Evolutionary conservation across 345 rosid genomes (phyloP).

Genomic region (Eucalyptus globulus): DNA sequence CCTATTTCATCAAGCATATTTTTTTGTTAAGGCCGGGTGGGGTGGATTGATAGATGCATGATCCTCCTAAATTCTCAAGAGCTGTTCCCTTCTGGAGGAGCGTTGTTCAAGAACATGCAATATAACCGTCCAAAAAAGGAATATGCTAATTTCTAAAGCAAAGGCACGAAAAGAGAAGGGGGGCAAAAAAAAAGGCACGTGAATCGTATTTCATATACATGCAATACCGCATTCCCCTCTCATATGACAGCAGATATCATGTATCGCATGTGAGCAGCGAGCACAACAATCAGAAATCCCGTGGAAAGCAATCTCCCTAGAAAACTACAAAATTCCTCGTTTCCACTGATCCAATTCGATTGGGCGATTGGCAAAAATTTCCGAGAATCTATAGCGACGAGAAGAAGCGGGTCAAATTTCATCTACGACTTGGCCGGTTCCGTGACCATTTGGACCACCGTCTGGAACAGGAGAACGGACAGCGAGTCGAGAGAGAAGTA

Average conservation of each 20-base stretch:
- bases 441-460: slow-evolving; percentile 14
- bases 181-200: not conserved
- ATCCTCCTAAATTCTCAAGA: not conserved
- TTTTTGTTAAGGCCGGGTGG: not conserved
- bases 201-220: not conserved
- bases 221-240: not conserved
- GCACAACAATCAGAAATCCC: not conserved
- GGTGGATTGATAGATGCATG: not conserved
- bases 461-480: slow-evolving; percentile 24
- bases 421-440: not conserved
- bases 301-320: not conserved
- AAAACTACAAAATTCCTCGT: not conserved
- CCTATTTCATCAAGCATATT: not conserved
- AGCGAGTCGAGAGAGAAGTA: slow-evolving; percentile 20
- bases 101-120: not conserved
- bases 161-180: not conserved
- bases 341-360: not conserved
- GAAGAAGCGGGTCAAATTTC: not conserved
- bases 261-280: not conserved
- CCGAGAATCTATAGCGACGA: not conserved
- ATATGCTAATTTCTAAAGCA: not conserved
- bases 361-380: not conserved
- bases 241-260: not conserved
- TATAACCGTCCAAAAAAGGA: not conserved
- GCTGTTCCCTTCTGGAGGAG: not conserved